phyloP scores from a whole-genome alignment of 352 stramenopile genomes.

The Phytophthora pseudosyringae region DNA sequence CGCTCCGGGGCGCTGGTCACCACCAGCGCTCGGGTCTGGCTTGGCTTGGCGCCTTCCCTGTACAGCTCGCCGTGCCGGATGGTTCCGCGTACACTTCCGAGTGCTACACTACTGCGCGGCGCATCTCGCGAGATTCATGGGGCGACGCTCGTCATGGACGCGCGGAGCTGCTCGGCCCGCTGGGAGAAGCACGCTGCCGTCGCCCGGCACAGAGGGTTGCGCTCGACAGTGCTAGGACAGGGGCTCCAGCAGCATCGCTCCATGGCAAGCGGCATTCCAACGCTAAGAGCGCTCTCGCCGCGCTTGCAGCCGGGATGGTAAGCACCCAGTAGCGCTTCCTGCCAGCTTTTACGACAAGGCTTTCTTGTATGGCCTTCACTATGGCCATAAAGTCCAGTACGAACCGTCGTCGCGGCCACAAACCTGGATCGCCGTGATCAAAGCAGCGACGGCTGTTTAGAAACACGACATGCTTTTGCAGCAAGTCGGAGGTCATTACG shows the following conservation, averaged over 20 bases:
- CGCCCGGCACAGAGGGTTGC: constrained; percentile 16
- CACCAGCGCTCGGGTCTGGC: constrained; percentile 9
- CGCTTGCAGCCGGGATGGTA: constrained; percentile 20
- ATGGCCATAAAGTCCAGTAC: constrained; percentile 14
- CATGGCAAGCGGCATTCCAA: constrained; percentile 13
- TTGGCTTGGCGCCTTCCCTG: constrained; percentile 5
- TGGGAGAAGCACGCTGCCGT: neutral
- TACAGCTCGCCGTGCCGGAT: constrained; percentile 15
- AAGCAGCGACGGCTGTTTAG: constrained; percentile 2
- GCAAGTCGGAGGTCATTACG: constrained; percentile 25
- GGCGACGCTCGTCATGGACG: neutral
- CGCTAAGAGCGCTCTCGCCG: constrained; percentile 5
- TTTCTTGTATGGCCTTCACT: constrained; percentile 18
- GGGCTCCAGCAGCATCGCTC: neutral
- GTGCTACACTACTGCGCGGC: constrained; percentile 1
- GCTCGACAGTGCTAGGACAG: constrained; percentile 5
- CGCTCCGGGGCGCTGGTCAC: constrained; percentile 13
- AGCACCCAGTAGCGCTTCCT: constrained; percentile 8
- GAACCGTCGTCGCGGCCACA: constrained; percentile 12
- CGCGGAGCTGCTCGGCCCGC: neutral
- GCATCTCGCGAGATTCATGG: constrained; percentile 18
- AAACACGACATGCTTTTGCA: constrained; percentile 21
- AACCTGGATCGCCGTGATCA: constrained; percentile 24
- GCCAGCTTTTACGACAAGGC: constrained; percentile 15
- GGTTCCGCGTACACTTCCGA: constrained; percentile 11